Base-by-base conservation (phyloP, 164 flowering plant species). In the Vitis cinerea region DNA sequence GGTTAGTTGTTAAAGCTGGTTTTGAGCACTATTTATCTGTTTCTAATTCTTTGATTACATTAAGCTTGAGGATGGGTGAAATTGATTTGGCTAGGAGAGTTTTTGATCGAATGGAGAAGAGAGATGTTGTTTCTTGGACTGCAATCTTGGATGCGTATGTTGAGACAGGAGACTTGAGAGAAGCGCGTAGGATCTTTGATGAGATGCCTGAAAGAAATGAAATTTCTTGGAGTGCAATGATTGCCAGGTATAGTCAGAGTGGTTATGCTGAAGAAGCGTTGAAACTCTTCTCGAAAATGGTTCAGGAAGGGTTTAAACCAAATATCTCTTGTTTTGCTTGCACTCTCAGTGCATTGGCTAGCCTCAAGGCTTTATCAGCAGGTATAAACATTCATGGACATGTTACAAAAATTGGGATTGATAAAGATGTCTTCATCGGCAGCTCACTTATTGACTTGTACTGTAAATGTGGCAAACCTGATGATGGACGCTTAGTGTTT, bases 381-480 rank as follows among this genome's bases (percentile, higher is more conserved):
- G 88, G 86, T 50, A 81, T 8, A 66, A 71, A 10, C 54, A 70
- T 80, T 14, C 87, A 84, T 68, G 83, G 73, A 14, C 72, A 72
- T 50, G 76, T 74, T 50, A 47, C 71, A 47, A 87, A 83, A 74
- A 61, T 73, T 64, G 90, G 91, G 63, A 53, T 82, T 48, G 82
- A 77, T 15, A 66, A 8, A 19, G 63, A 84, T 72, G 82, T 81
- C 23, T 86, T 72, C 58, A 64, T 87, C 5, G 69, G 84, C 63
- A 72, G 85, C 68, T 66, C 89, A 52, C 86, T 89, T 14, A 71
- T 89, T 61, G 94, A 85, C 70, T 68, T 89, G 77, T 89, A 85
- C 48, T 68, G 84, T 61, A 87, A 82, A 64, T 89, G 90, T 76
- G 84, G 87, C 50, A 65, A 77, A 50, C 73, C 78, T 27, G 62